Evolutionary conservation across 2,329 filamentous ascomycete genomes (phyloP).

Genomic region (Exophiala sp.): DNA sequence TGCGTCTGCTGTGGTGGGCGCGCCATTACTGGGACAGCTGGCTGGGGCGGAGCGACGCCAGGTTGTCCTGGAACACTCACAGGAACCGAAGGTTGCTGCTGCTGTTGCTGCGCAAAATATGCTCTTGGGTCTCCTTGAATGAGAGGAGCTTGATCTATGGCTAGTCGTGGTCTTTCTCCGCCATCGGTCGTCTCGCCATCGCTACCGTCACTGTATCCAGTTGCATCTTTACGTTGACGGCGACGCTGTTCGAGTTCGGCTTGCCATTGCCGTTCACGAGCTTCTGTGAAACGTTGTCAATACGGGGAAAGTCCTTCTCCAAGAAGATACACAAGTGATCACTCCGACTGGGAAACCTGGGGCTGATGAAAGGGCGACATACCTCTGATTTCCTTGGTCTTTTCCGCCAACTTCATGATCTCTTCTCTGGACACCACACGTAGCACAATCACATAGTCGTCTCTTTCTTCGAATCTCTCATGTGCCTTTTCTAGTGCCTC

Average conservation of each 20-base stretch:
- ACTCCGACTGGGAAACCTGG: not conserved
- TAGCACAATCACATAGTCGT: constrained; percentile 89
- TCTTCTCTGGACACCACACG: constrained; percentile 82
- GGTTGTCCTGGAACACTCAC: constrained; percentile 5
- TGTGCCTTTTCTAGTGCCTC: constrained; percentile 80
- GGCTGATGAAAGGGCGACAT: constrained; percentile 30
- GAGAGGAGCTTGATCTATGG: constrained; percentile 33
- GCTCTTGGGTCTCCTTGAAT: constrained; percentile 19
- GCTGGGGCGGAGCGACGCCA: constrained; percentile 2
- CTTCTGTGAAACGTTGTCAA: constrained; percentile 30
- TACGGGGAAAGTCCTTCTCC: not conserved
- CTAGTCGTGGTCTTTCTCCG: constrained; percentile 28
- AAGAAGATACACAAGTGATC: not conserved
- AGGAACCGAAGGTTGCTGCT: constrained; percentile 6
- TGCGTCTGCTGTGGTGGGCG: constrained; percentile 13
- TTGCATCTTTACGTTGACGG: constrained; percentile 41
- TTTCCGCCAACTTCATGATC: constrained; percentile 77
- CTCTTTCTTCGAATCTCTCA: constrained; percentile 84
- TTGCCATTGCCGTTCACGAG: constrained; percentile 32
- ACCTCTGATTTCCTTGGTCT: constrained; percentile 77
- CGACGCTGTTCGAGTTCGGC: constrained; percentile 34
- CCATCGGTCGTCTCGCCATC: constrained; percentile 36
- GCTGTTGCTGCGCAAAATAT: constrained; percentile 19
- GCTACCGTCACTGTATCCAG: constrained; percentile 33
- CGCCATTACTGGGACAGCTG: not conserved